These are phyloP conservation scores for Naganishia randhawae DNA, from an alignment of 768 basidiomycete genomes.

Conservation along the genomic window DNA sequence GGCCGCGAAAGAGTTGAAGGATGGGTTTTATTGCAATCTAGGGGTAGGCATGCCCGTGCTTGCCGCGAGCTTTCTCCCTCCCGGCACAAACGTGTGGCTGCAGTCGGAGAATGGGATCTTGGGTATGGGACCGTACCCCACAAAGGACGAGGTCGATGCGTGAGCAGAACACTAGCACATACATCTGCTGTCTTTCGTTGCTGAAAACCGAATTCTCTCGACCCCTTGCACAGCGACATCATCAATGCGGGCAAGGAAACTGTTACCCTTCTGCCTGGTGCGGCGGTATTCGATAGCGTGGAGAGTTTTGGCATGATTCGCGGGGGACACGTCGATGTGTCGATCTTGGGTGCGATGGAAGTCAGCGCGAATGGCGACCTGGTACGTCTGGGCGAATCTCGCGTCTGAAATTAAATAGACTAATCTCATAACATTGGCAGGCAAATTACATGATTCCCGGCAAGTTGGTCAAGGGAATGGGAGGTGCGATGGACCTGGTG, in stretches of 20 bases:
- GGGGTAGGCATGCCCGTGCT: conserved; percentile 54
- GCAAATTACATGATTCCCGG: conserved; percentile 99
- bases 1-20: conserved; percentile 46
- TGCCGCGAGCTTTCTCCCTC: conserved; percentile 49
- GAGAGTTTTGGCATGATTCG: conserved; percentile 98
- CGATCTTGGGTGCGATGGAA: conserved; percentile 87
- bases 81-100: conserved; percentile 52
- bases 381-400: neutral
- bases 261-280: conserved; percentile 84
- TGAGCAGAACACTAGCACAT: conserved; percentile 22
- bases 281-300: conserved; percentile 84
- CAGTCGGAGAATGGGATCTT: conserved; percentile 53
- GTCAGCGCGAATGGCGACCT: conserved; percentile 86
- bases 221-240: conserved; percentile 34
- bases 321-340: conserved; percentile 88
- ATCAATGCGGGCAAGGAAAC: conserved; percentile 50
- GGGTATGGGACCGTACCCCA: conserved; percentile 53
- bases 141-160: conserved; percentile 51
- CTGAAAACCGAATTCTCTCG: neutral
- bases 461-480: conserved; percentile 66
- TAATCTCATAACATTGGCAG: conserved; percentile 9
- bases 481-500: conserved; percentile 93
- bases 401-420: neutral
- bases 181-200: neutral
- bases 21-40: conserved; percentile 51